Evolutionary conservation across 495 filamentous ascomycete genomes (phyloP).

Genomic region (Pyrenula aspistea): DNA sequence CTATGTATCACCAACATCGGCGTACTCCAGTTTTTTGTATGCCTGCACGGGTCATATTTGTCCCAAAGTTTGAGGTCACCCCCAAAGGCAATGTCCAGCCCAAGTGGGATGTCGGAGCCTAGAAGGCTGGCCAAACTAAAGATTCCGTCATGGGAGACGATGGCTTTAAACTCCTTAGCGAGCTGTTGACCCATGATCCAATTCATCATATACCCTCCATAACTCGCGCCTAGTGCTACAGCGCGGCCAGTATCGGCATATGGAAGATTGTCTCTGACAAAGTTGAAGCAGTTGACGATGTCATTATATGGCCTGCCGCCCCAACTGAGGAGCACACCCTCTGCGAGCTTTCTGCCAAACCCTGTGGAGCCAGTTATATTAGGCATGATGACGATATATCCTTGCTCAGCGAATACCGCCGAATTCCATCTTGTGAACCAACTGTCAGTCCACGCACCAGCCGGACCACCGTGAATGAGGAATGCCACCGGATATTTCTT

Average conservation of each 20-base stretch:
- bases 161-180: slow-evolving; percentile 38
- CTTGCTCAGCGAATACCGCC: slow-evolving; percentile 43
- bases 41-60: slow-evolving; percentile 28
- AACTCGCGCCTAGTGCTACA: slow-evolving; percentile 37
- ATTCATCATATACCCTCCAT: slow-evolving; percentile 44
- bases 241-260: slow-evolving; percentile 36
- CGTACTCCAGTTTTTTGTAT: slow-evolving; percentile 20
- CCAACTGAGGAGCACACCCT: slow-evolving; percentile 36
- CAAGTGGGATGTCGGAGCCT: slow-evolving; percentile 37
- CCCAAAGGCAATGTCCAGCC: slow-evolving; percentile 30
- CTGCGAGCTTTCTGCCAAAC: slow-evolving; percentile 34
- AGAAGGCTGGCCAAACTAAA: slow-evolving; percentile 29
- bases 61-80: slow-evolving; percentile 31
- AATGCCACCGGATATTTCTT: slow-evolving; percentile 38
- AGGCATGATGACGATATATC: slow-evolving; percentile 41
- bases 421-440: slow-evolving; percentile 41
- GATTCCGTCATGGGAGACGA: slow-evolving; percentile 36
- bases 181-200: slow-evolving; percentile 45
- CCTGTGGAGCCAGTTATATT: slow-evolving; percentile 41
- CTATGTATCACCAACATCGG: slow-evolving; percentile 37
- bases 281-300: slow-evolving; percentile 37
- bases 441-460: slow-evolving; percentile 32
- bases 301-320: slow-evolving; percentile 43
- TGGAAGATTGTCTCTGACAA: slow-evolving; percentile 31
- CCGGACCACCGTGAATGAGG: slow-evolving; percentile 42